These are phyloP conservation scores for Cryptococcus hybrid DNA, from an alignment of 1,284 basidiomycete species.

Conservation along the genomic window DNA sequence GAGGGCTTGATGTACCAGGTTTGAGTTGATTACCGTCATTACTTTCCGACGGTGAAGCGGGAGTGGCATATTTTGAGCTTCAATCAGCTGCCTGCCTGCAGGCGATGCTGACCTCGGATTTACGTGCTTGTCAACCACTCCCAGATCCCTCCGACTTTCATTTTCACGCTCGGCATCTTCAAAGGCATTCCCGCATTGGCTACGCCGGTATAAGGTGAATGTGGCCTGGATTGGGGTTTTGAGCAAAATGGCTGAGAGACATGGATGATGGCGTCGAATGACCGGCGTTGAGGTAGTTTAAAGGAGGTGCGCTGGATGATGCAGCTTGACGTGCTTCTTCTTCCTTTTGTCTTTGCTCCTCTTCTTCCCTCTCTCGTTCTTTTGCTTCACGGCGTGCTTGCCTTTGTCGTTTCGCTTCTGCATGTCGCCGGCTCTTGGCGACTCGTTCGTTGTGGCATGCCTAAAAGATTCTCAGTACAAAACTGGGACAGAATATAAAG, in stretches of 20 bases:
- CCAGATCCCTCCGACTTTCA: constrained; percentile 2
- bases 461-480: constrained; percentile 24
- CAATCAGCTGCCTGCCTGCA: constrained; percentile 9
- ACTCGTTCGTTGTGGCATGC: constrained; percentile 95
- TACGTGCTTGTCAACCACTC: constrained; percentile 17
- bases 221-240: background rate
- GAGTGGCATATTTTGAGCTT: constrained; percentile 16
- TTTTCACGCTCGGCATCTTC: constrained; percentile 12
- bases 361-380: constrained; percentile 28
- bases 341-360: constrained; percentile 18
- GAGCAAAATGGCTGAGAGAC: background rate
- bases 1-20: background rate
- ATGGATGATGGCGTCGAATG: background rate
- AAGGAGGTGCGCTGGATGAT: background rate
- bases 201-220: background rate
- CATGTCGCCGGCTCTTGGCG: constrained; percentile 82
- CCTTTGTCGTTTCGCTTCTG: constrained; percentile 63
- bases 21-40: constrained; percentile 3
- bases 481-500: background rate
- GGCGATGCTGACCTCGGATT: constrained; percentile 15
- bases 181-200: background rate
- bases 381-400: constrained; percentile 44
- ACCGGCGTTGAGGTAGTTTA: constrained; percentile 16
- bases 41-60: constrained; percentile 24
- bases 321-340: constrained; percentile 8